A percentile compares a stretch with the other conserved stretches of the same genome.
Evolutionary conservation across 345 rosid species (phyloP).

Genomic region (Brassica cretica): DNA sequence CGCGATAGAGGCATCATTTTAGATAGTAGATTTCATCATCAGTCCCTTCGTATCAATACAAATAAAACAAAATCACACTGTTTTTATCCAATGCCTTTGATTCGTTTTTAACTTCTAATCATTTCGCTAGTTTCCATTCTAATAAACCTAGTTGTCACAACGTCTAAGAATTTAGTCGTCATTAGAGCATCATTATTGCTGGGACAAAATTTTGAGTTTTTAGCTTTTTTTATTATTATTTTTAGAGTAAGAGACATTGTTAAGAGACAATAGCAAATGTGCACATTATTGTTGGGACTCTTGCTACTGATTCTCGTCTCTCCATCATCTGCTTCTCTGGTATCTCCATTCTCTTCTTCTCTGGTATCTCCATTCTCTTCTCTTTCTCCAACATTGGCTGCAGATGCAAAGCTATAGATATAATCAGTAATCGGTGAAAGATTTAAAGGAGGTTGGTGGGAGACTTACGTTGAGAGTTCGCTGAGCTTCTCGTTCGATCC

Average conservation of each 20-base stretch:
- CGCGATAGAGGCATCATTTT: not conserved
- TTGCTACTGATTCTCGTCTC: conserved; percentile 67
- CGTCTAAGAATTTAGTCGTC: not conserved
- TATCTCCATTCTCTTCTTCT: conserved; percentile 63
- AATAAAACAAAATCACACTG: not conserved
- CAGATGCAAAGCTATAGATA: not conserved
- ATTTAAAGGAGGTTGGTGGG: not conserved
- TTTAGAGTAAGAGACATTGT: too few relatives aligned
- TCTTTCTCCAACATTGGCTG: conserved; percentile 86
- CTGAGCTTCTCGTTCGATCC: conserved; percentile 87
- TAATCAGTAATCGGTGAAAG: not conserved
- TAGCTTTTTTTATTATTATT: too few relatives aligned
- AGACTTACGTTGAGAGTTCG: conserved; percentile 71
- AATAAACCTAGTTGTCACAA: not conserved
- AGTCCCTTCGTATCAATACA: not conserved
- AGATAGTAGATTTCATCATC: not conserved
- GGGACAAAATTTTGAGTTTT: too few relatives aligned
- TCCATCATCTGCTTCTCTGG: conserved; percentile 87
- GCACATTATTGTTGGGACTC: conserved; percentile 25
- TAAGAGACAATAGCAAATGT: too few relatives aligned
- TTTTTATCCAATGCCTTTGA: not conserved
- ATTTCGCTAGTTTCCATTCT: not conserved
- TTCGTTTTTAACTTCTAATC: conserved; percentile 1
- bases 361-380: too few relatives aligned
- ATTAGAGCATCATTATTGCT: too few relatives aligned